Base-by-base conservation (phyloP, 2,329 filamentous ascomycete species). In the Hirsutella minnesotensis region DNA sequence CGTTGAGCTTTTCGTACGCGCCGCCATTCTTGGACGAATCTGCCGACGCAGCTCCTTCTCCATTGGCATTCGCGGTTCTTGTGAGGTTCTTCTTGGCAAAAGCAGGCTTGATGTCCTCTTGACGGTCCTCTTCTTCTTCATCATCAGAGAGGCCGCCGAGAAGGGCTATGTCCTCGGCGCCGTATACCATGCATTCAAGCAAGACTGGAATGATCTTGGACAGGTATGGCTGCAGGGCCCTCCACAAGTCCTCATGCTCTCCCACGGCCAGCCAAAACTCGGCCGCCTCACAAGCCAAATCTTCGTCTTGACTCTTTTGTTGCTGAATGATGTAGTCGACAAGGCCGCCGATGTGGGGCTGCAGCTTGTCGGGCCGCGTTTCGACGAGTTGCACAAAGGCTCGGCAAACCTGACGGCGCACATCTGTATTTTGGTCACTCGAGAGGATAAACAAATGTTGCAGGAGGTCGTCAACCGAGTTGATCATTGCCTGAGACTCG, bases 181-280 rank as follows among this genome's bases (percentile, higher is more conserved):
- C 86, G 61, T 96, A 98, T 2, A 96, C 80, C 90, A 98, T 98
- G 58, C 86, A 94, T 51, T 92, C 80, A 8, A 98, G 74, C 41
- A 98, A 68, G 1, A 95, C 84, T 0, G 92, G 92, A 24, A 98
- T 83, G 49, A 96, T 90, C 60, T 85, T 86, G 50, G 75, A 65
- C 44, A 96, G 76, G 57, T 86, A 86, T 0, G 88, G 88, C 9
- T 75, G 79, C 38, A 98, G 69, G 1, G 79, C 75, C 51, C 79
- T 74, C 67, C 86, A 87, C 42, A 96, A 67, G 46, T 83, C 77
- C 35, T 85, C 77, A 57, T 95, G 86, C 59, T 95, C 92, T 46
- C 88, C 89, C 18, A 94, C 81, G 33, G 87, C 87, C 37, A 98
- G 77, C 88, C 94, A 98, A 58, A 98, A 98, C 61, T 98, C 92